Evolutionary conservation across 2,329 filamentous ascomycete species (phyloP), one percentile per base, ranked within the genome.

Genomic region (Tolypocladium capitatum): DNA sequence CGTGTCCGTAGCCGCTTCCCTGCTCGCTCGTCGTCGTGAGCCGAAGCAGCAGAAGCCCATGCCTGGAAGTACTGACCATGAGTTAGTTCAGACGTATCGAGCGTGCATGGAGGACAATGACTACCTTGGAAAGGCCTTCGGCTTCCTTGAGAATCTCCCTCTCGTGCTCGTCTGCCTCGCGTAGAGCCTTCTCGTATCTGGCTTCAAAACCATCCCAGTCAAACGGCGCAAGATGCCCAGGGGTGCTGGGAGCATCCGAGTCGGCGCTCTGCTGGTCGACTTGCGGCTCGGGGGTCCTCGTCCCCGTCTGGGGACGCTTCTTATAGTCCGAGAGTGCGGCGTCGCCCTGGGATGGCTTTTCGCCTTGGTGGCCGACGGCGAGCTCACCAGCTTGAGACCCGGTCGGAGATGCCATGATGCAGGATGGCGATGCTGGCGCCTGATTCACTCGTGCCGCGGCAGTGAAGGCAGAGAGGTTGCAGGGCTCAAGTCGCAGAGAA

Each of bases 1-100:
- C 89, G 81, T 2, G 90, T 96, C 59, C 83, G 84, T 42, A 95
- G 73, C 48, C 89, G 80, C 64, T 91, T 91, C 52, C 80, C 73
- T 24, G 86, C 84, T 48, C 90, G 78, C 50, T 83, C 81, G 48
- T 85, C 81, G 62, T 95, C 90, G 51, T 86, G 81, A 11, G 72
- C 68, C 31, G 81, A 75, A 1, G 84, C 83, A 13, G 84, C 79
- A 20, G 82, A 73, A 24, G 86, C 84, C 89, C 90, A 96, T 33
- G 81, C 68, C 49, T 75, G 75, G 63, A 94, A 94, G 61, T 84
- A 85, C 87, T 94, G 53, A 27, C 43, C 32, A 27, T 0, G 8
- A 11, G 32, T 38, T 33, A 45, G 45, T 13, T 28, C 4, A 3
- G 31, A 11, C 7, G 27, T 8, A 5, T 24, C 2, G 5, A 13